Percentiles rank a stretch among this genome's conserved stretches.
Evolutionary conservation across 129 eudicot species (phyloP).

Genomic region (Artemisia tridentata): DNA sequence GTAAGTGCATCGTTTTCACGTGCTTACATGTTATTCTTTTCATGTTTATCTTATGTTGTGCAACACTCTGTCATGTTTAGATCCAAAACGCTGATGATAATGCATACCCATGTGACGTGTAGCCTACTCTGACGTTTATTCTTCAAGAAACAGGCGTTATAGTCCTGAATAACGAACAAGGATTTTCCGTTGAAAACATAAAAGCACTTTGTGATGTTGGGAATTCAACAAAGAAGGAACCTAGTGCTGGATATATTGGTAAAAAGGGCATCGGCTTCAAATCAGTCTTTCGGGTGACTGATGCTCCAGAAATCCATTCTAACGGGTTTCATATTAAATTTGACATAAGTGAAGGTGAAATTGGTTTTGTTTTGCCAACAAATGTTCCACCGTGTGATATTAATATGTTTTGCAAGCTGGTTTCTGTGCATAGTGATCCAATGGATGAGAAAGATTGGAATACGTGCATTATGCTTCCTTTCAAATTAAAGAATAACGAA

Average conservation of each 20-base stretch:
- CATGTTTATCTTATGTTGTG: constrained; percentile 10
- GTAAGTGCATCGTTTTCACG: background rate
- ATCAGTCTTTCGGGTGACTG: constrained; percentile 94
- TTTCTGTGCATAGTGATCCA: constrained; percentile 31
- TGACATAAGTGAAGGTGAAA: constrained; percentile 72
- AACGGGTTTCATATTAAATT: constrained; percentile 86
- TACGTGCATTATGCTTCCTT: constrained; percentile 79
- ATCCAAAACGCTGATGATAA: constrained; percentile 48
- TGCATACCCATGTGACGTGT: no score
- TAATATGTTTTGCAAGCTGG: constrained; percentile 41
- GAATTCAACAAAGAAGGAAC: no score
- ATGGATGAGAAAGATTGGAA: constrained; percentile 41
- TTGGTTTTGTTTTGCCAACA: constrained; percentile 85
- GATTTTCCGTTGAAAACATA: no score
- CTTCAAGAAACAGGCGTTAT: no score
- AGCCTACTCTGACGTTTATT: no score
- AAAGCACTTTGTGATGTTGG: no score
- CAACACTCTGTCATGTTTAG: constrained; percentile 28
- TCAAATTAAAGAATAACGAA: constrained; percentile 45
- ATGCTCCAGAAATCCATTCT: constrained; percentile 90
- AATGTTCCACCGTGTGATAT: constrained; percentile 62
- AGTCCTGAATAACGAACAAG: no score
- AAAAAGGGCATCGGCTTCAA: constrained; percentile 95
- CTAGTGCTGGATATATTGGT: no score
- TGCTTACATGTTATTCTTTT: background rate